Conservation (phyloP, 768 basidiomycete species). For the Tulasnella calospora region DNA sequence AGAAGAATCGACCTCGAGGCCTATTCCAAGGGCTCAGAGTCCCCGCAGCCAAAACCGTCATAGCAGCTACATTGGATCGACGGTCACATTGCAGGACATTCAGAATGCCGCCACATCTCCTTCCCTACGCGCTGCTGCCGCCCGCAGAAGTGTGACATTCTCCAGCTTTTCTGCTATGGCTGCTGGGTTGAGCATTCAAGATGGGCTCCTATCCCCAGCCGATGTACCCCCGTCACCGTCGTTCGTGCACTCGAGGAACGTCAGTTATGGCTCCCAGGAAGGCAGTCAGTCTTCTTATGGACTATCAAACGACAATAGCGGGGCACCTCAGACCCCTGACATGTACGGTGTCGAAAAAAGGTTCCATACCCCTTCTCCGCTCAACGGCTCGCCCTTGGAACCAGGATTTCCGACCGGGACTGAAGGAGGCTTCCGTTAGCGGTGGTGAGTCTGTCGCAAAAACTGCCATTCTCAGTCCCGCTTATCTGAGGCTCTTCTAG, state of each 20-base stretch:
- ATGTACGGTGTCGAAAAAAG: neutral
- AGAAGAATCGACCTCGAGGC: neutral
- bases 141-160: conserved; percentile 23
- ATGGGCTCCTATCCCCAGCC: neutral
- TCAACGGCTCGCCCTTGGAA: neutral
- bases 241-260: neutral
- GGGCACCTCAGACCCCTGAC: neutral
- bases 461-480: neutral
- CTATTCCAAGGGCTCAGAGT: neutral
- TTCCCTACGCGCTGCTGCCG: neutral
- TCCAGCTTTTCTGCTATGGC: conserved; percentile 23
- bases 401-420: neutral
- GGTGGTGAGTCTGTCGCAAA: neutral
- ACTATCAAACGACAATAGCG: neutral
- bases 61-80: conserved; percentile 3
- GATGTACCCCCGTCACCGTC: neutral
- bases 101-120: neutral
- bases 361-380: neutral
- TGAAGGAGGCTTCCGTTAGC: neutral
- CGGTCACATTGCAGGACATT: neutral
- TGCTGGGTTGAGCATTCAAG: conserved; percentile 1
- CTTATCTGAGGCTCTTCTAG: neutral
- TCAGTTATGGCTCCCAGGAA: conserved; percentile 3
- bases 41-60: conserved; percentile 3
- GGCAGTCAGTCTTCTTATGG: neutral